Evolutionary conservation across 352 stramenopile genomes (phyloP), one percentile per base, ranked within the genome.

Genomic region (Globisporangium paroecandrum): DNA sequence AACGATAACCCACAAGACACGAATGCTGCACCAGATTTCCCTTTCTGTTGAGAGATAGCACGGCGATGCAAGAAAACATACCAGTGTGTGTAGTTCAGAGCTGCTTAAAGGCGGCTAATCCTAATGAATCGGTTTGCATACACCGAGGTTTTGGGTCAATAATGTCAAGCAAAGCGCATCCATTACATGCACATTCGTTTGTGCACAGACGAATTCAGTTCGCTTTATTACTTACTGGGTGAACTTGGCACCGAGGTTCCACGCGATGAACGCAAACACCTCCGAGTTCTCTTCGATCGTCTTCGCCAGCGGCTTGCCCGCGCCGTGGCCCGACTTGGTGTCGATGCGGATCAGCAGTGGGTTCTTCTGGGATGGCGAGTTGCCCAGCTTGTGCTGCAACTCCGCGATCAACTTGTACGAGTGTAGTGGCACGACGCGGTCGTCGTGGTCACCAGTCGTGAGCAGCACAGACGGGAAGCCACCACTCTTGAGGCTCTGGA

Each of bases 351-450:
- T 96, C 6, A 97, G 55, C 25, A 97, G 66, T 64, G 91, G 91
- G 71, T 96, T 95, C 32, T 71, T 89, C 69, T 97, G 89, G 4
- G 51, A 60, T 15, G 55, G 20, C 18, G 55, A 41, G 29, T 27
- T 64, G 10, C 87, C 89, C 8, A 95, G 79, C 43, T 87, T 72
- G 64, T 95, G 71, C 75, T 97, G 91, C 64, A 97, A 69, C 72
- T 93, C 85, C 10, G 91, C 86, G 64, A 92, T 91, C 25, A 96
- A 79, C 78, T 97, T 97, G 85, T 90, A 96, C 75, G 87, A 96
- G 74, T 97, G 91, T 65, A 96, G 71, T 3, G 91, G 91, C 62
- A 96, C 89, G 51, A 97, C 91, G 32, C 91, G 81, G 64, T 97
- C 91, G 57, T 97, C 91, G 68, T 97, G 89, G 72, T 97, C 91